Conservation (phyloP, 352 stramenopile genomes). For the Phytopythium helicoides region DNA sequence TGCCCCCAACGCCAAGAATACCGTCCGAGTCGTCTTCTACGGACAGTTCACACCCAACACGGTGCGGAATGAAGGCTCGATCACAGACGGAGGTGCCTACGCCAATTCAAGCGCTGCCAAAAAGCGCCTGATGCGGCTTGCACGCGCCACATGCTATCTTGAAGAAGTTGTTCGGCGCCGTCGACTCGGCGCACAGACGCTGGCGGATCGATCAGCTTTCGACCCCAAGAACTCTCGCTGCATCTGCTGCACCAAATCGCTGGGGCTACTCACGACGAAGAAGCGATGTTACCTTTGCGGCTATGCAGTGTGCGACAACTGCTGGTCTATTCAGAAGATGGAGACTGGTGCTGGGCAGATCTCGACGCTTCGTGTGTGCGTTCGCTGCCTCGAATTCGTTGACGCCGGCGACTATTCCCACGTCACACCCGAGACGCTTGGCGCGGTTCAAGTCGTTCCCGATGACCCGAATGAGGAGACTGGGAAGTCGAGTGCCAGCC, state of each 20-base stretch:
- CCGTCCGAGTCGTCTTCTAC: constrained; percentile 42
- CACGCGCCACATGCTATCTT: constrained; percentile 30
- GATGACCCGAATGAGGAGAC: constrained; percentile 2
- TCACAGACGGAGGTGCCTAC: constrained; percentile 12
- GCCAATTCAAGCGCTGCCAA: constrained; percentile 11
- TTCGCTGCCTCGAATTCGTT: constrained; percentile 49
- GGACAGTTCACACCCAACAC: constrained; percentile 19
- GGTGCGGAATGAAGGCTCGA: constrained; percentile 1
- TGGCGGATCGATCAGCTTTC: constrained; percentile 44
- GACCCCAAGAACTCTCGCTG: constrained; percentile 50
- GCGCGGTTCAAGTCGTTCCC: constrained; percentile 18
- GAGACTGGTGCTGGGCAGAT: constrained; percentile 25
- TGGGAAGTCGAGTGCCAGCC: background rate
- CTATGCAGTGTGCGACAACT: constrained; percentile 38
- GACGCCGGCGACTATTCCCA: constrained; percentile 48
- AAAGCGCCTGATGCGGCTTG: constrained; percentile 37
- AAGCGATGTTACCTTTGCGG: constrained; percentile 38
- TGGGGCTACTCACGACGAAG: constrained; percentile 30
- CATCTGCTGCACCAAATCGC: constrained; percentile 51
- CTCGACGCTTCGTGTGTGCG: constrained; percentile 44
- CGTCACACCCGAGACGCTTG: constrained; percentile 27
- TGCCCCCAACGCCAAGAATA: constrained; percentile 9
- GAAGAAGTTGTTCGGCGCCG: constrained; percentile 49
- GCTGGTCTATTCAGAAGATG: constrained; percentile 33
- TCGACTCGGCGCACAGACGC: constrained; percentile 51